phyloP scores from a whole-genome alignment of 2,329 filamentous ascomycete species.

The Penicillium vulpinum region DNA sequence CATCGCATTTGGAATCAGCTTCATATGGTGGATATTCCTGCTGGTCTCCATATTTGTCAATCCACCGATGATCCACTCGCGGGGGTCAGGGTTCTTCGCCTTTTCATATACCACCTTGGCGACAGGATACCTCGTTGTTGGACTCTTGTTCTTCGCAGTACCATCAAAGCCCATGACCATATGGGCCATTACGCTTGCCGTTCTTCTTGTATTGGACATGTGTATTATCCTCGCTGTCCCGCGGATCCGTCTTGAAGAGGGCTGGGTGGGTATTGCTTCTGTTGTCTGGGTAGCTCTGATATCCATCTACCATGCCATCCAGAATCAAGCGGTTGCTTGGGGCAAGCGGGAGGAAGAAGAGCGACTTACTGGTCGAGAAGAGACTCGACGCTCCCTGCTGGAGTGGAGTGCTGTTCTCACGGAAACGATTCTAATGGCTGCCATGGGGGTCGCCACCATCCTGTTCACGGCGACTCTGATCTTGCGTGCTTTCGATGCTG shows the following conservation, averaged over 20 bases:
- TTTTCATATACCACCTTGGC: slow-evolving; percentile 82
- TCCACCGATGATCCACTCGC: slow-evolving; percentile 78
- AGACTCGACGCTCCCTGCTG: slow-evolving; percentile 75
- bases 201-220: slow-evolving; percentile 70
- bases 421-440: slow-evolving; percentile 68
- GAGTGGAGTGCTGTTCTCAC: slow-evolving; percentile 83
- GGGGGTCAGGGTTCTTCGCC: slow-evolving; percentile 89
- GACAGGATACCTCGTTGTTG: slow-evolving; percentile 70
- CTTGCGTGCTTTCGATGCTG: slow-evolving; percentile 75
- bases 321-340: slow-evolving; percentile 82
- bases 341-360: slow-evolving; percentile 93
- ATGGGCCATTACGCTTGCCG: slow-evolving; percentile 66
- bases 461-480: slow-evolving; percentile 78
- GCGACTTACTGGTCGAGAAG: slow-evolving; percentile 81
- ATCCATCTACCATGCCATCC: slow-evolving; percentile 73
- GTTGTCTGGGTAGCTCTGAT: slow-evolving; percentile 81
- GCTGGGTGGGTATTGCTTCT: slow-evolving; percentile 85
- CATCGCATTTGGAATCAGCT: slow-evolving; percentile 70
- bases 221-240: slow-evolving; percentile 76
- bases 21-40: slow-evolving; percentile 89
- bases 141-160: slow-evolving; percentile 81
- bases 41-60: slow-evolving; percentile 90
- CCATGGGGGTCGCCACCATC: slow-evolving; percentile 68
- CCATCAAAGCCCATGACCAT: slow-evolving; percentile 79
- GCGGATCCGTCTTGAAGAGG: slow-evolving; percentile 76